Base-by-base conservation (phyloP, 129 eudicot species). In the Centrapalus pauciflorus region DNA sequence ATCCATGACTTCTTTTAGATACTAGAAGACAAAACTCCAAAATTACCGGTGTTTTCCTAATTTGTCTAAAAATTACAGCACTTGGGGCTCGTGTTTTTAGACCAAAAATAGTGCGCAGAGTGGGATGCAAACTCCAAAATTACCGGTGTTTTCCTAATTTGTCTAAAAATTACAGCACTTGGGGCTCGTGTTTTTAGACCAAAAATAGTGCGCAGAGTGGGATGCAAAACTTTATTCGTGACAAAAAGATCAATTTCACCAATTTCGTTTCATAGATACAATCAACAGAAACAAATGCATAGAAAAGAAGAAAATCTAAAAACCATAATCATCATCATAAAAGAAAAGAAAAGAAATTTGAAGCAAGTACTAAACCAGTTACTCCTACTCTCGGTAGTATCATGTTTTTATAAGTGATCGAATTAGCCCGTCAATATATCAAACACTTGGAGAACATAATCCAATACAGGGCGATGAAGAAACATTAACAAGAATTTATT, bases 401-500 rank as follows among this genome's bases (percentile, higher is more conserved):
- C 37, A 14, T 48, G 46, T 45, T 32, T 60, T 40, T 59, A 1
- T 27, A 49, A 50, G 10, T 33, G 35, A 61, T 25, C 16, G 12
- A 72, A 2, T 50, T 65, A 27, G 71, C 28, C 64, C 12, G 57
- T 35, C 71, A 64, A 52, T 12, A 25, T 20, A 73, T 52, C 70
- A 62, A 61, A 73, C 77, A 72, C 57, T 7, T 73, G 71, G 13
- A 52, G 55, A 35, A 51, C 71, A 66, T 55, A 74, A 56, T 66
- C 45, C 61, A 74, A 66, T 11, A 56, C 41, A 66, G 61, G 32
- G 27, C 19, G 10, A 51, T 56, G 23, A 73, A 29, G 59, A 41
- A 24, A 20, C 9, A 29, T 19, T 35, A 37, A 61, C 52, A 40
- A 35, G 3, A 35, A 45, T 17, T 72, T 13, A 17, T 1, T 1